These are phyloP conservation scores for Paracoccidioides lutzii DNA, from an alignment of 2,329 filamentous ascomycete species.

Conservation along the genomic window DNA sequence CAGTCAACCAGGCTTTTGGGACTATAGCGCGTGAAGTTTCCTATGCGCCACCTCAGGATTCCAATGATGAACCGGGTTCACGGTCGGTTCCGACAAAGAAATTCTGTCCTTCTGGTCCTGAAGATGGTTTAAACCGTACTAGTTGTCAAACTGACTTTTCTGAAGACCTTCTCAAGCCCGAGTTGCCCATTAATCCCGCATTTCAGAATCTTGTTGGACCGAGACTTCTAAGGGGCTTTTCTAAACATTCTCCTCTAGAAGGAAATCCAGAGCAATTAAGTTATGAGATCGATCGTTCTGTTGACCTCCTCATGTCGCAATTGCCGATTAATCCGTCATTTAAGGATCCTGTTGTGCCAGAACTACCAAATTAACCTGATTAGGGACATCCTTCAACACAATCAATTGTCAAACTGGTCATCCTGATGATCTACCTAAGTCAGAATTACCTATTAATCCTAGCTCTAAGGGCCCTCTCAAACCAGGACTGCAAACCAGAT, in stretches of 20 bases:
- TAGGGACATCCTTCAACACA: too few species aligned
- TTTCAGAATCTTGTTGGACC: neutral
- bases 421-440: slow-evolving; percentile 1
- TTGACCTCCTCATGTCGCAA: too few species aligned
- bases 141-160: neutral
- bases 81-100: neutral
- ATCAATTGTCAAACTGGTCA: neutral
- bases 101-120: neutral
- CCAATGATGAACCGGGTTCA: neutral
- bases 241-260: too few species aligned
- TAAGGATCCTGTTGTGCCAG: too few species aligned
- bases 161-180: slow-evolving; percentile 1
- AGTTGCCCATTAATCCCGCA: slow-evolving; percentile 7
- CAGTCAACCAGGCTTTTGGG: neutral
- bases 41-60: neutral
- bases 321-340: too few species aligned
- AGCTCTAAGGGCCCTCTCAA: neutral
- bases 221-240: neutral
- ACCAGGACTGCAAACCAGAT: neutral
- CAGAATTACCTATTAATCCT: slow-evolving; percentile 7
- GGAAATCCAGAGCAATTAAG: too few species aligned
- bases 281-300: too few species aligned
- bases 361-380: too few species aligned
- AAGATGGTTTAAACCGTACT: neutral
- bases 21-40: neutral